Base-by-base conservation (phyloP, 345 rosid genomes). In the Corchorus olitorius region DNA sequence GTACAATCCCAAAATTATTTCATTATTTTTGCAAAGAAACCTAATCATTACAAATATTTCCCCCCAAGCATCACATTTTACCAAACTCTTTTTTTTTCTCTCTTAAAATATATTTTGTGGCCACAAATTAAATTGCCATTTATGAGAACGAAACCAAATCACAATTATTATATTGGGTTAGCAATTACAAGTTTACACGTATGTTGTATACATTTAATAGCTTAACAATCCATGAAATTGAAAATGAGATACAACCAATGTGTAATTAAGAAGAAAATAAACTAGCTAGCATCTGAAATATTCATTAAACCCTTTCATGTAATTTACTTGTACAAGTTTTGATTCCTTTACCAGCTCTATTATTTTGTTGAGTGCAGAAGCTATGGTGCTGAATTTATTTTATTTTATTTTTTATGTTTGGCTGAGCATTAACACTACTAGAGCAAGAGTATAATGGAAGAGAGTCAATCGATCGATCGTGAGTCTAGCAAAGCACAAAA, bases 401-500 rank as follows among this genome's bases (percentile, higher is more conserved):
- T 39, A 4, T 22, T 13, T 46, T 46, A 3, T 39, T 39, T 39
- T 6, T 46, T 46, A 27, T 27, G 27, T 27, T 15, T 13, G 72
- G 19, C 56, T 7, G 13, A 69, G 22, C 73, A 14, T 3, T 39
- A 39, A 39, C 6, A 6, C 43, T 39, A 6, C 43, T 39, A 39
- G 43, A 39, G 43, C 5, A 16, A 46, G 55, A 58, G 14, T 49
- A 48, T 27, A 13, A 68, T n/a, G 17, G 13, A 14, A 52, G n/a
- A 14, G 70, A 34, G 27, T 27, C 27, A 1, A 27, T 27, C 27
- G 27, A 27, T 27, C 27, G 27, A 2, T 20, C 22, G 53, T 22
- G 35, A 48, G 35, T 48, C 43, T 48, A 14, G 72, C 72, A 68
- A 22, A 14, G 72, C 72, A 68, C 22, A 48, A 15, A 33, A 69